Evolutionary conservation across 2,329 filamentous ascomycete species (phyloP).

Genomic region (Fusarium siculi): DNA sequence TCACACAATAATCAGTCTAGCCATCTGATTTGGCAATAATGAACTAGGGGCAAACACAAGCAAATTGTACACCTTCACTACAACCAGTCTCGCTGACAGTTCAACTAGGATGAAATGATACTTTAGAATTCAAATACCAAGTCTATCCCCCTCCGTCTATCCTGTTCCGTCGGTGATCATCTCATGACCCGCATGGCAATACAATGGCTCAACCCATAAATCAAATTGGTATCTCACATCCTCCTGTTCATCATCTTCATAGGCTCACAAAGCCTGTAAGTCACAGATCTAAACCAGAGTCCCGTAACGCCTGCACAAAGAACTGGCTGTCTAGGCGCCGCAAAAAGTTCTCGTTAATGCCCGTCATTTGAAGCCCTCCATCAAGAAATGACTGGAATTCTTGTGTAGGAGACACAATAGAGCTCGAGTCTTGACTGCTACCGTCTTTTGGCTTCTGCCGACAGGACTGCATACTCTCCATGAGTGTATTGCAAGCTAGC

Average conservation of each 20-base stretch:
- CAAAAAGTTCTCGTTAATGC: background rate
- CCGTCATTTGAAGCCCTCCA: background rate
- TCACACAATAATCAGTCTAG: background rate
- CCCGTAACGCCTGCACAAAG: background rate
- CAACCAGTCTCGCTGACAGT: background rate
- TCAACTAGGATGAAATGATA: background rate
- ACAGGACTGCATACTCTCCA: conserved; percentile 1
- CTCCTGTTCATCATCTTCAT: background rate
- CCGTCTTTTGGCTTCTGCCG: background rate
- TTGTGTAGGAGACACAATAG: background rate
- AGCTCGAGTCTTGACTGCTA: background rate
- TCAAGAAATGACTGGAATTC: background rate
- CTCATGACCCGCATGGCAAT: background rate
- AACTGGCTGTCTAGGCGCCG: background rate
- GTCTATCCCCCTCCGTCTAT: background rate
- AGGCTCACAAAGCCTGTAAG: background rate
- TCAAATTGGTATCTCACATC: conserved; percentile 17
- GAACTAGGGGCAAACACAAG: background rate
- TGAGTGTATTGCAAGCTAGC: background rate
- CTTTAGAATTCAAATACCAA: background rate
- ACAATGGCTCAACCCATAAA: background rate
- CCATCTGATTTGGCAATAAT: background rate
- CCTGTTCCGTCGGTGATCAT: background rate
- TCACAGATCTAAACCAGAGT: background rate
- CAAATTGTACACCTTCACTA: background rate